These are phyloP conservation scores for Pseudogymnoascus sp. DNA, from an alignment of 2,329 filamentous ascomycete species.

Conservation along the genomic window DNA sequence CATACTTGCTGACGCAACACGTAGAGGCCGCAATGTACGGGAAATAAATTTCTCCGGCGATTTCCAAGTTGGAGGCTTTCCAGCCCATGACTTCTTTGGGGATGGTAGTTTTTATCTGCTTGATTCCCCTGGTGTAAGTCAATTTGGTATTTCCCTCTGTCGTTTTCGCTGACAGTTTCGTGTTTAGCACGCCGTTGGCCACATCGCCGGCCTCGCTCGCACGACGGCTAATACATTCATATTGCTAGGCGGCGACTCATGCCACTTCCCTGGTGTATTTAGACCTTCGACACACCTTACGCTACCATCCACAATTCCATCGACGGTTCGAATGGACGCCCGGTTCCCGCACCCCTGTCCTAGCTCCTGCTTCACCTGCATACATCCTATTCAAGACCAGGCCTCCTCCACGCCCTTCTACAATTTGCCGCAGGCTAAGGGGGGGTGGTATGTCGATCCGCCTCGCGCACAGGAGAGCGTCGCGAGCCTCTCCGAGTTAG, in stretches of 20 bases:
- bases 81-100: slow-evolving; percentile 45
- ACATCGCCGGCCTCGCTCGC: slow-evolving; percentile 35
- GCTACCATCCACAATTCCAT: slow-evolving; percentile 28
- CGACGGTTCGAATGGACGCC: slow-evolving; percentile 14
- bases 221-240: slow-evolving; percentile 31
- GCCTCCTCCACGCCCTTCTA: slow-evolving; percentile 22
- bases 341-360: background rate
- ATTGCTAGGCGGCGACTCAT: slow-evolving; percentile 37
- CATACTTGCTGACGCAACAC: slow-evolving; percentile 27
- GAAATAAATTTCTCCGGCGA: slow-evolving; percentile 16
- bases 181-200: slow-evolving; percentile 32
- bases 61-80: slow-evolving; percentile 36
- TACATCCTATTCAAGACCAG: slow-evolving; percentile 27
- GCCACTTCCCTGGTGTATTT: slow-evolving; percentile 31
- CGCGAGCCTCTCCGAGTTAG: slow-evolving; percentile 31
- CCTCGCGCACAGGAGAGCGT: slow-evolving; percentile 28
- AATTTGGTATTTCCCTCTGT: background rate
- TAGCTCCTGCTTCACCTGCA: slow-evolving; percentile 1
- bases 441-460: slow-evolving; percentile 8
- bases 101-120: slow-evolving; percentile 50
- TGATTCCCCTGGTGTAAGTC: slow-evolving; percentile 36
- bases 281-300: slow-evolving; percentile 32
- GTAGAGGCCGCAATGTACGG: slow-evolving; percentile 19
- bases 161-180: background rate
- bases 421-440: slow-evolving; percentile 14